Evolutionary conservation across 257 asterid species (phyloP).

Genomic region (Primulina huaijiensis): DNA sequence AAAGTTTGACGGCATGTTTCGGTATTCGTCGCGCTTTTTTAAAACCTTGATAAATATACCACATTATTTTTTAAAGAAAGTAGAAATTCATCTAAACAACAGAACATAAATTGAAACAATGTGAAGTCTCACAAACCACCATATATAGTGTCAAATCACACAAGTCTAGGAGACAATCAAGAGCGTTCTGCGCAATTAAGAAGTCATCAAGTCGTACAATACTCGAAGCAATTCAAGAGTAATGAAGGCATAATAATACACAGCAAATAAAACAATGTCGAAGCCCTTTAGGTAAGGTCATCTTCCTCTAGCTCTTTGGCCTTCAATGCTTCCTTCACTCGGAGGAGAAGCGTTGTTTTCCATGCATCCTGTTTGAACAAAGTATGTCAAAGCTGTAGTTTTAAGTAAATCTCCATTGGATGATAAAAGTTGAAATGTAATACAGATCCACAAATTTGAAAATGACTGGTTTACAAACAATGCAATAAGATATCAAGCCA

Average conservation of each 20-base stretch:
- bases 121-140: neutral
- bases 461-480: too few species aligned
- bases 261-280: constrained; percentile 4
- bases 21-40: too few species aligned
- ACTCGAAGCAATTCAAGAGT: constrained; percentile 6
- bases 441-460: neutral
- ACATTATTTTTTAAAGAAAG: too few species aligned
- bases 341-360: constrained; percentile 88
- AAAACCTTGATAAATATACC: too few species aligned
- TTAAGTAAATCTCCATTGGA: neutral
- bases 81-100: neutral
- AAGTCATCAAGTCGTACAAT: constrained; percentile 7
- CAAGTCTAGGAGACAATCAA: neutral
- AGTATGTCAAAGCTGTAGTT: neutral
- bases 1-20: too few species aligned
- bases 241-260: constrained; percentile 10
- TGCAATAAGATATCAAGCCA: too few species aligned
- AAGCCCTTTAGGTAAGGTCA: constrained; percentile 65
- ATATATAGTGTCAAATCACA: neutral
- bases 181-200: neutral
- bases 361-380: constrained; percentile 60
- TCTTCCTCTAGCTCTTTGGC: constrained; percentile 94
- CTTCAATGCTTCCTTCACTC: constrained; percentile 93
- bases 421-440: too few species aligned
- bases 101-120: neutral